Evolutionary conservation across 2,329 filamentous ascomycete species (phyloP).

Genomic region (Colletotrichum abscissum): DNA sequence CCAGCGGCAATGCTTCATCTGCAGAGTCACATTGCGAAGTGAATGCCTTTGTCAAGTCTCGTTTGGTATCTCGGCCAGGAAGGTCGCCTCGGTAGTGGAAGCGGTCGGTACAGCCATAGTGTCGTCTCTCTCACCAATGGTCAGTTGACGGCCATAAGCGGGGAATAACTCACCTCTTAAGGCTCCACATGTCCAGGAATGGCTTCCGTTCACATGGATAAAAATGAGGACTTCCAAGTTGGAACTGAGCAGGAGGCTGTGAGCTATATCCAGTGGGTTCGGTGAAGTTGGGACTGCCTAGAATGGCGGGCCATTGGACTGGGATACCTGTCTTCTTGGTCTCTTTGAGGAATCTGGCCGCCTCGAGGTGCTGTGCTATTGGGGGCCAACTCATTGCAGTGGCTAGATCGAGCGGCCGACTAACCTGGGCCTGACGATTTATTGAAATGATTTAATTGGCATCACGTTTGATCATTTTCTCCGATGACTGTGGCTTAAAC

Average conservation of each 20-base stretch:
- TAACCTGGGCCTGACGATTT: conserved; percentile 10
- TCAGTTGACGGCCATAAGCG: conserved; percentile 7
- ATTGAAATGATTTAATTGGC: conserved; percentile 18
- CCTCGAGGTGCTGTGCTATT: conserved; percentile 19
- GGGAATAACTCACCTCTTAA: conserved; percentile 19
- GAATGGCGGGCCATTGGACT: conserved; percentile 18
- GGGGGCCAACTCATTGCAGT: conserved; percentile 2
- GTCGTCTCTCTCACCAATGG: not conserved
- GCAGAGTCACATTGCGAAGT: not conserved
- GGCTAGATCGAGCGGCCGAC: conserved; percentile 18
- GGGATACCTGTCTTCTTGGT: conserved; percentile 10
- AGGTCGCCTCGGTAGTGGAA: conserved; percentile 24
- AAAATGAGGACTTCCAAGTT: conserved; percentile 4
- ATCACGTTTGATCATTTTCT: not conserved
- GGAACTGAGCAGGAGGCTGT: not conserved
- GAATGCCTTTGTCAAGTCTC: not conserved
- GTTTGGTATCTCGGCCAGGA: not conserved
- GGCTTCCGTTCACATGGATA: conserved; percentile 9
- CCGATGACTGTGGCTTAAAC: not conserved
- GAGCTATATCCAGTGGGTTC: conserved; percentile 19
- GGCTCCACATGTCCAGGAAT: conserved; percentile 6
- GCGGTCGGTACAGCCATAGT: conserved; percentile 2
- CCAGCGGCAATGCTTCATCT: conserved; percentile 8
- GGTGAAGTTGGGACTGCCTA: conserved; percentile 22
- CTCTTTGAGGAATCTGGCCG: conserved; percentile 18